Evolutionary conservation across 1,284 basidiomycete species (phyloP).

Genomic region (Puccinia hordei): DNA sequence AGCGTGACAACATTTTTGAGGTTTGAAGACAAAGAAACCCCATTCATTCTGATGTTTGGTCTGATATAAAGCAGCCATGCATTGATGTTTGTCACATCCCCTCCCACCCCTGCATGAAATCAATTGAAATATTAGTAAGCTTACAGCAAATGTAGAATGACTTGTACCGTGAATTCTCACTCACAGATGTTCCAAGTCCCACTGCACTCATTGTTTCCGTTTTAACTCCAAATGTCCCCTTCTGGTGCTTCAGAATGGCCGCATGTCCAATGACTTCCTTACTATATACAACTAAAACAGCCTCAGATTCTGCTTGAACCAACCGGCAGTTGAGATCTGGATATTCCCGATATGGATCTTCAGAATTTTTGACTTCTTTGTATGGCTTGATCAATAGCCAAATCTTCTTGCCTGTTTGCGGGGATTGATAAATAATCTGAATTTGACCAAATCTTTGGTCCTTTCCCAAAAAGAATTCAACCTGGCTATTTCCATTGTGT

Average conservation of each 20-base stretch:
- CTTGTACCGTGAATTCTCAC: not conserved
- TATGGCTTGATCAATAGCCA: slow-evolving; percentile 4
- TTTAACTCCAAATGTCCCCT: not conserved
- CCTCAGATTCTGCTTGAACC: not conserved
- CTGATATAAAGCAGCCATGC: too few species aligned
- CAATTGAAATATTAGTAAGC: not conserved
- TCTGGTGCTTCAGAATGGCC: slow-evolving; percentile 9
- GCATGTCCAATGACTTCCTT: not conserved
- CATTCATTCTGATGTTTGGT: too few species aligned
- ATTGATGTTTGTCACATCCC: too few species aligned
- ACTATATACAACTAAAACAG: not conserved
- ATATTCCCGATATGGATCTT: slow-evolving; percentile 18
- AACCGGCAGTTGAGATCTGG: slow-evolving; percentile 20
- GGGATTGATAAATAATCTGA: not conserved
- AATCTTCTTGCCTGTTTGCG: not conserved
- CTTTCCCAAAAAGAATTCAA: slow-evolving; percentile 2
- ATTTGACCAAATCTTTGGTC: slow-evolving; percentile 17
- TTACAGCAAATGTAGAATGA: too few species aligned
- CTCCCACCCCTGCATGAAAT: slow-evolving; percentile 19
- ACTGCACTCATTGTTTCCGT: not conserved
- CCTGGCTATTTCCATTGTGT: not conserved
- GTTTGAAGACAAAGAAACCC: too few species aligned
- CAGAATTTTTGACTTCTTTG: not conserved
- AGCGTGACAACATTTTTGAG: too few species aligned
- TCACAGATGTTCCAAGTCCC: slow-evolving; percentile 8